Base-by-base conservation (phyloP, 140 eudicot genomes). In the Erigeron philadelphicus region DNA sequence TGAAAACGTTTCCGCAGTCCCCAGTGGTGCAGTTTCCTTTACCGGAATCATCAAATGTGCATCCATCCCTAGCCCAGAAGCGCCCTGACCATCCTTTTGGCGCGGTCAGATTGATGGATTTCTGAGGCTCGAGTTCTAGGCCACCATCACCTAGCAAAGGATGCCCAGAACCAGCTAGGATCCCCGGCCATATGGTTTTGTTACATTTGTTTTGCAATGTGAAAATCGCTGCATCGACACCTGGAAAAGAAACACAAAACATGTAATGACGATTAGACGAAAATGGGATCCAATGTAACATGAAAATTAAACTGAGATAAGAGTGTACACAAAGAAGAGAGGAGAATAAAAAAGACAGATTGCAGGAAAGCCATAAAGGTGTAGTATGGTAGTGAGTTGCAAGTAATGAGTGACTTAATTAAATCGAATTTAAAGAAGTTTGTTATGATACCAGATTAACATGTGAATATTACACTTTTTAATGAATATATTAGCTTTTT, bases 151-250 rank as follows among this genome's bases (percentile, higher is more conserved):
- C 52, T 3, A 84, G 77, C 5, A 41, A 45, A 4, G 86, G 84
- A 15, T 76, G 79, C 11, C 84, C 82, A 4, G 75, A 64, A 35
- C 80, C 79, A 0, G 86, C 8, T 56, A 59, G 77, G 73, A 70
- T 82, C 61, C 88, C 95, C 1, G 95, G 88, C 95, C 95, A 87
- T 74, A 84, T 72, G 25, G 87, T 87, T 7, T 23, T 13, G 11
- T 52, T 48, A 50, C 88, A 86, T 3, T 44, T 73, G 80, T 86
- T 86, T 50, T 80, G 74, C 49, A 86, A 67, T 0, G 84, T 86
- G 72, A 86, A 86, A 47, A 72, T 61, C 13, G 85, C 77, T 9
- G 78, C 82, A 19, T 74, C 79, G 16, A 66, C 78, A 59, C 84
- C 79, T 84, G 84, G 11, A 68, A 70, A 50, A 11, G 43, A 38